Evolutionary conservation across 2,329 filamentous ascomycete species (phyloP).

Genomic region (Trichoderma sp.): DNA sequence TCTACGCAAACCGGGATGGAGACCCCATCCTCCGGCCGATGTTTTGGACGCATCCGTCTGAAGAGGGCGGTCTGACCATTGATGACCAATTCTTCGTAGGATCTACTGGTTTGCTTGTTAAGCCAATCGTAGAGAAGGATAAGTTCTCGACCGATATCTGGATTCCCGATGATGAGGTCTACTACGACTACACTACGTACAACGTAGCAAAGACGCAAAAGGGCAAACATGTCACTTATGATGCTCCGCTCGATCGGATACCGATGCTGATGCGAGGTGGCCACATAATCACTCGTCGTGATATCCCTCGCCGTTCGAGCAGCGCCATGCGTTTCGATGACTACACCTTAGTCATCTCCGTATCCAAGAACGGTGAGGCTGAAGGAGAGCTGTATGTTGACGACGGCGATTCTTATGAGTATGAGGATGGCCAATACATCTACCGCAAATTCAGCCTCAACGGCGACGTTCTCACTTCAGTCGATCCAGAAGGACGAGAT

Average conservation of each 20-base stretch:
- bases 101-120: constrained; percentile 84
- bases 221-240: constrained; percentile 68
- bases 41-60: constrained; percentile 85
- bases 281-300: constrained; percentile 87
- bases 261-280: constrained; percentile 91
- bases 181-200: constrained; percentile 96
- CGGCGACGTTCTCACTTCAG: constrained; percentile 63
- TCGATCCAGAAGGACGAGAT: constrained; percentile 62
- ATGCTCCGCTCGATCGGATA: constrained; percentile 81
- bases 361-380: constrained; percentile 63
- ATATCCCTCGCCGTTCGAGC: constrained; percentile 80
- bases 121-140: constrained; percentile 81
- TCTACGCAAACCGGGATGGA: constrained; percentile 78
- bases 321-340: constrained; percentile 93
- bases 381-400: constrained; percentile 86
- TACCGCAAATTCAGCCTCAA: constrained; percentile 76
- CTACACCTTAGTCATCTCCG: constrained; percentile 79
- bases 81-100: constrained; percentile 95
- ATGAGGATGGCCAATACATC: constrained; percentile 82
- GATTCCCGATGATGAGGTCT: constrained; percentile 83
- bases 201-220: constrained; percentile 68
- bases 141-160: constrained; percentile 76
- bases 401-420: constrained; percentile 91
- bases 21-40: constrained; percentile 88
- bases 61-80: constrained; percentile 82